Conservation (phyloP, 257 asterid genomes). For the Plantago major region DNA sequence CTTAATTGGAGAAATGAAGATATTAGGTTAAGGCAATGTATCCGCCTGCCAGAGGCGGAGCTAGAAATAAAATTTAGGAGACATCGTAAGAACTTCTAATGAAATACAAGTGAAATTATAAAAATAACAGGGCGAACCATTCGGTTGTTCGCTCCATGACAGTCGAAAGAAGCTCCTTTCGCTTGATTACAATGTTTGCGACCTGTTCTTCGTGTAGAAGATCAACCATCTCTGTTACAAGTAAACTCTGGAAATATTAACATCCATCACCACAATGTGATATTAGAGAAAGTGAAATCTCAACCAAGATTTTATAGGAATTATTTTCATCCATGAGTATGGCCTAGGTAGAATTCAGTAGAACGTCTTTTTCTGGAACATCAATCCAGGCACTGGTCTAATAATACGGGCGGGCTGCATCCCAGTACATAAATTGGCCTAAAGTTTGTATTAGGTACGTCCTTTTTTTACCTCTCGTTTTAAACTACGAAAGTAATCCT, state of each 20-base stretch:
- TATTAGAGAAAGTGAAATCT: background rate
- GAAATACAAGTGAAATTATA: background rate
- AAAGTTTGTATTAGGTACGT: too few species aligned
- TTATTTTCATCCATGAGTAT: background rate
- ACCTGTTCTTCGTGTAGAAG: slow-evolving; percentile 22
- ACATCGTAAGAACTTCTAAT: background rate
- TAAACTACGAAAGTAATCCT: too few species aligned
- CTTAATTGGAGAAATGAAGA: too few species aligned
- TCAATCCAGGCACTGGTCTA: background rate
- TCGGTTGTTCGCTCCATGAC: slow-evolving; percentile 85
- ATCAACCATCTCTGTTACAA: slow-evolving; percentile 24
- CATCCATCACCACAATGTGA: slow-evolving; percentile 6
- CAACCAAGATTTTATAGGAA: background rate
- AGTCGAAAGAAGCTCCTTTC: slow-evolving; percentile 62
- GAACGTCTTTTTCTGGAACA: slow-evolving; percentile 11
- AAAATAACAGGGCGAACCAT: slow-evolving; percentile 39
- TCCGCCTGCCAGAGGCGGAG: too few species aligned
- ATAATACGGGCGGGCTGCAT: too few species aligned
- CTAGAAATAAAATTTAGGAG: too few species aligned
- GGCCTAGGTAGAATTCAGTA: slow-evolving; percentile 12
- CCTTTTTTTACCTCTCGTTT: too few species aligned
- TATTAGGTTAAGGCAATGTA: too few species aligned
- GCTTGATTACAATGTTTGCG: slow-evolving; percentile 45
- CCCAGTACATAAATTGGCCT: too few species aligned
- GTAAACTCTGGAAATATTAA: slow-evolving; percentile 18